Conservation (phyloP, 75 land plant species). For the Selaginella tamariscina region DNA sequence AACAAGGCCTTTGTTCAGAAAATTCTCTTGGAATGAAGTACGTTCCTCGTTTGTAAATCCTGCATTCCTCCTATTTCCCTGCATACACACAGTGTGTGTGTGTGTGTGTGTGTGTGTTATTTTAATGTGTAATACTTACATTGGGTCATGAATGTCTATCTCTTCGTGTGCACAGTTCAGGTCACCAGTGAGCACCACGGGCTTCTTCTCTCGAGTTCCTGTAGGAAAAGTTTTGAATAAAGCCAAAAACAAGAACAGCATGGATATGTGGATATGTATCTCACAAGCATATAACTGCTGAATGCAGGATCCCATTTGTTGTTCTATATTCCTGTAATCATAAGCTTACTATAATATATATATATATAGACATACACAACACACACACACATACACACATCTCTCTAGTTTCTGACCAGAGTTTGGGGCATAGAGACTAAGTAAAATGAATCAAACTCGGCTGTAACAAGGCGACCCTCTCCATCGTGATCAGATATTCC, state of each 20-base stretch:
- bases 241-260: neutral
- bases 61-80: conserved; percentile 84
- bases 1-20: conserved; percentile 53
- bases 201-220: conserved; percentile 83
- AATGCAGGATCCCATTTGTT: conserved; percentile 75
- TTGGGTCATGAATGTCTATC: conserved; percentile 83
- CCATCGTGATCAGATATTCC: conserved; percentile 72
- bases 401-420: conserved; percentile 80
- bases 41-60: conserved; percentile 83
- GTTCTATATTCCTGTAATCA: conserved; percentile 51
- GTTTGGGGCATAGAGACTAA: conserved; percentile 75
- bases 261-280: too few species aligned
- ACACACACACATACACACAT: conserved; percentile 35
- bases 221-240: conserved; percentile 2
- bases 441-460: conserved; percentile 62
- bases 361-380: neutral
- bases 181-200: conserved; percentile 90
- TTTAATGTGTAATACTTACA: conserved; percentile 32
- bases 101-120: too few species aligned
- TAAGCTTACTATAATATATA: neutral
- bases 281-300: conserved; percentile 34
- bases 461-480: conserved; percentile 83
- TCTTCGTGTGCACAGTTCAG: conserved; percentile 92
- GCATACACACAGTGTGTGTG: neutral
- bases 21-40: conserved; percentile 51